A percentile compares a stretch with the other conserved stretches of the same genome.
Conservation (phyloP, 2,329 filamentous ascomycete species). For the Talaromyces atroroseus region DNA sequence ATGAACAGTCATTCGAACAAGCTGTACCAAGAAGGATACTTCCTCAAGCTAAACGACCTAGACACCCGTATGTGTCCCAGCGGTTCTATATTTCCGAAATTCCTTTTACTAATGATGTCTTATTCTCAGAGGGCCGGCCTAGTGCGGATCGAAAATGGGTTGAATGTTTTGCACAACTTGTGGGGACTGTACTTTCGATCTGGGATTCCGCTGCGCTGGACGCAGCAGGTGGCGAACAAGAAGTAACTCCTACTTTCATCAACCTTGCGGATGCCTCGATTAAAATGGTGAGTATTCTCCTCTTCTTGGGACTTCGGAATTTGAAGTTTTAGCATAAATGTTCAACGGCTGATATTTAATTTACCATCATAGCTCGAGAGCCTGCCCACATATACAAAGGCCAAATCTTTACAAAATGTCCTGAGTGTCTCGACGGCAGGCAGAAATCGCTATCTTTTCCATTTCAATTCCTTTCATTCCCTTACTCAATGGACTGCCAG, state of each 20-base stretch:
- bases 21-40: slow-evolving; percentile 96
- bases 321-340: background rate
- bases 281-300: slow-evolving; percentile 70
- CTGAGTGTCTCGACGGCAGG: slow-evolving; percentile 93
- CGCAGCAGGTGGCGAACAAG: slow-evolving; percentile 73
- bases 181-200: slow-evolving; percentile 87
- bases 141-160: slow-evolving; percentile 85
- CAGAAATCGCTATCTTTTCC: slow-evolving; percentile 88
- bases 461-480: slow-evolving; percentile 93
- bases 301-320: background rate
- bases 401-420: slow-evolving; percentile 85
- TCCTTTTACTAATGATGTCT: slow-evolving; percentile 25
- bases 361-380: slow-evolving; percentile 65
- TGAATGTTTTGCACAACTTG: slow-evolving; percentile 94
- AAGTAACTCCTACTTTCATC: slow-evolving; percentile 87
- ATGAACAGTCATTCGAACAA: slow-evolving; percentile 95
- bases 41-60: slow-evolving; percentile 91
- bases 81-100: background rate
- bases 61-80: slow-evolving; percentile 66
- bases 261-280: slow-evolving; percentile 96
- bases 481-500: slow-evolving; percentile 93
- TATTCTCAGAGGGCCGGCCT: slow-evolving; percentile 67
- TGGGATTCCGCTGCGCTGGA: slow-evolving; percentile 95
- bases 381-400: slow-evolving; percentile 70
- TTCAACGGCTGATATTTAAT: background rate